Evolutionary conservation across 768 basidiomycete genomes (phyloP).

Genomic region (Mycena haematopus): DNA sequence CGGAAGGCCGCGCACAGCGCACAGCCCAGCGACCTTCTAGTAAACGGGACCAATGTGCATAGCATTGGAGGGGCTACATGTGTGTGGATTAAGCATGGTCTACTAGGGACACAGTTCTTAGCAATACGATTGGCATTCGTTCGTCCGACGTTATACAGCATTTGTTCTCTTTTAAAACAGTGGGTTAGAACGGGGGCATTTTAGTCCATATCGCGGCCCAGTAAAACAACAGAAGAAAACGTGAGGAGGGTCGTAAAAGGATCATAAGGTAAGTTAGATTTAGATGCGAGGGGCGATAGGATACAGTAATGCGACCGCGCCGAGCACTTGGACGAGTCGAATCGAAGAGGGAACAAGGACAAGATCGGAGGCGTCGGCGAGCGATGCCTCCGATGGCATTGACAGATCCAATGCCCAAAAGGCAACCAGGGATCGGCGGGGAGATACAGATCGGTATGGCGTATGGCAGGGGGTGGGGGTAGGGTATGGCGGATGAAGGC

Average conservation of each 20-base stretch:
- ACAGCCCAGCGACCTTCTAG: not conserved
- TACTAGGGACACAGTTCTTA: slow-evolving; percentile 19
- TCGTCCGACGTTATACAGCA: slow-evolving; percentile 13
- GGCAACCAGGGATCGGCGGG: slow-evolving; percentile 16
- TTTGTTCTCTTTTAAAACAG: slow-evolving; percentile 1
- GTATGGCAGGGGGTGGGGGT: not conserved
- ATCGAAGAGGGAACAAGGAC: slow-evolving; percentile 5
- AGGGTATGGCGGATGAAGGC: slow-evolving; percentile 10
- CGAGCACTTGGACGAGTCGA: slow-evolving; percentile 28
- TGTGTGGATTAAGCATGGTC: slow-evolving; percentile 5
- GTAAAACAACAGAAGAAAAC: not conserved
- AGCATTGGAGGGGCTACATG: not conserved
- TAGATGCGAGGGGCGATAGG: not conserved
- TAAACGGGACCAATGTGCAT: not conserved
- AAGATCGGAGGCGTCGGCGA: slow-evolving; percentile 18
- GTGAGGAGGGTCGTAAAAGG: slow-evolving; percentile 22
- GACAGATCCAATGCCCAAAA: slow-evolving; percentile 14
- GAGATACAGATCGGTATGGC: not conserved
- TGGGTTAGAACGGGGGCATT: slow-evolving; percentile 1
- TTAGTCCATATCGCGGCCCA: slow-evolving; percentile 16
- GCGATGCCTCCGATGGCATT: slow-evolving; percentile 21
- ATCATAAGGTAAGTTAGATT: slow-evolving; percentile 22
- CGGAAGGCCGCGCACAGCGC: not conserved
- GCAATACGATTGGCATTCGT: not conserved
- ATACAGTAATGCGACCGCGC: slow-evolving; percentile 20